A percentile compares a stretch with the other conserved stretches of the same genome.
Evolutionary conservation across 768 basidiomycete species (phyloP).

Genomic region (Tephrocybe sp.): DNA sequence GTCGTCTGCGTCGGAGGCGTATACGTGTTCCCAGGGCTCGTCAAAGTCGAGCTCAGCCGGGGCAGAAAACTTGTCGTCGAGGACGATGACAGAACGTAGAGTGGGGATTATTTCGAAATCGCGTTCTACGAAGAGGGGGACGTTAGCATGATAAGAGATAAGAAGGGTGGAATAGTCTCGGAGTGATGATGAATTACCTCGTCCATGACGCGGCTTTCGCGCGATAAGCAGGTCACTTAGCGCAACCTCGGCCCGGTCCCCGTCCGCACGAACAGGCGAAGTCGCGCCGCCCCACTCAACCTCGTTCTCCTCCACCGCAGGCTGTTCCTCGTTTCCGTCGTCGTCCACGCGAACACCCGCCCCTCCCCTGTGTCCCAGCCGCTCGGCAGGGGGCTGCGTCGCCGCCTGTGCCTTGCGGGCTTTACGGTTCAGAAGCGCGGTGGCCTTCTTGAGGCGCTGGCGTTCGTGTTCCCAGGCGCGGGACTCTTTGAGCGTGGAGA

Average conservation of each 20-base stretch:
- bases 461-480: conserved; percentile 52
- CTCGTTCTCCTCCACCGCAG: conserved; percentile 13
- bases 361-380: background rate
- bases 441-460: conserved; percentile 45
- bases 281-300: conserved; percentile 13
- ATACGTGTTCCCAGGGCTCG: conserved; percentile 62
- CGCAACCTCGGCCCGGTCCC: conserved; percentile 14
- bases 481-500: conserved; percentile 35
- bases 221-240: conserved; percentile 26
- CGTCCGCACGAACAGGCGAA: conserved; percentile 13
- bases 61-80: conserved; percentile 44
- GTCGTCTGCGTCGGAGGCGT: conserved; percentile 38
- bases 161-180: too few species aligned
- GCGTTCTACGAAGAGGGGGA: conserved; percentile 30
- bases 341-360: background rate
- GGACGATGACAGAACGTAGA: conserved; percentile 54
- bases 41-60: conserved; percentile 44
- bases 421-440: conserved; percentile 35
- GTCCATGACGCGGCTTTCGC: conserved; percentile 40
- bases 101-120: conserved; percentile 61
- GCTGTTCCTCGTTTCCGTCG: background rate
- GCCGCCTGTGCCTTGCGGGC: conserved; percentile 28
- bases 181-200: conserved; percentile 40
- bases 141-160: background rate
- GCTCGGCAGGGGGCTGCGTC: background rate